phyloP scores from a whole-genome alignment of 495 filamentous ascomycete species.

The Neurospora discreta region DNA sequence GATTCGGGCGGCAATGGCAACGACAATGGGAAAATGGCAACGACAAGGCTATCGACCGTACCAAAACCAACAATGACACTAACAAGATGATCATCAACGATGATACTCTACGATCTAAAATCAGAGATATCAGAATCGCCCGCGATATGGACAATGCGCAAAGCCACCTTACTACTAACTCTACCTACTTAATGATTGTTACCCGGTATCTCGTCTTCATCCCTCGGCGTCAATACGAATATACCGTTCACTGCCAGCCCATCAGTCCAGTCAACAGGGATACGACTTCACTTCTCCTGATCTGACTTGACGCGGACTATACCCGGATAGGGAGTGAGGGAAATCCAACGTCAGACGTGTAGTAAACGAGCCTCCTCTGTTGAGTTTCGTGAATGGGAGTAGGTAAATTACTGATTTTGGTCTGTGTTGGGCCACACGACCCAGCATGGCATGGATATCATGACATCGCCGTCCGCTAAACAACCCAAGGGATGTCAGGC shows the following conservation, averaged over 20 bases:
- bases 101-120: not conserved
- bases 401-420: not conserved
- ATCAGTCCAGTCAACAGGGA: not conserved
- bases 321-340: not conserved
- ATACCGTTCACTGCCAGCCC: not conserved
- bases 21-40: not conserved
- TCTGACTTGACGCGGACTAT: not conserved
- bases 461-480: not conserved
- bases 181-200: not conserved
- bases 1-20: not conserved
- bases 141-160: not conserved
- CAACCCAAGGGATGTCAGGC: not conserved
- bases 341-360: not conserved
- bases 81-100: not conserved
- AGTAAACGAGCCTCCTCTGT: not conserved
- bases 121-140: not conserved
- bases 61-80: not conserved
- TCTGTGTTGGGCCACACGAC: not conserved
- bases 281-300: not conserved
- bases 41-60: not conserved
- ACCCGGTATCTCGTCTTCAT: not conserved
- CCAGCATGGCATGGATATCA: not conserved
- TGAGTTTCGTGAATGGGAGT: not conserved
- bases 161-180: not conserved
- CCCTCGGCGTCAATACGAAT: no score